phyloP scores from a whole-genome alignment of 2,329 filamentous ascomycete species.

The Aspergillus versicolor region DNA sequence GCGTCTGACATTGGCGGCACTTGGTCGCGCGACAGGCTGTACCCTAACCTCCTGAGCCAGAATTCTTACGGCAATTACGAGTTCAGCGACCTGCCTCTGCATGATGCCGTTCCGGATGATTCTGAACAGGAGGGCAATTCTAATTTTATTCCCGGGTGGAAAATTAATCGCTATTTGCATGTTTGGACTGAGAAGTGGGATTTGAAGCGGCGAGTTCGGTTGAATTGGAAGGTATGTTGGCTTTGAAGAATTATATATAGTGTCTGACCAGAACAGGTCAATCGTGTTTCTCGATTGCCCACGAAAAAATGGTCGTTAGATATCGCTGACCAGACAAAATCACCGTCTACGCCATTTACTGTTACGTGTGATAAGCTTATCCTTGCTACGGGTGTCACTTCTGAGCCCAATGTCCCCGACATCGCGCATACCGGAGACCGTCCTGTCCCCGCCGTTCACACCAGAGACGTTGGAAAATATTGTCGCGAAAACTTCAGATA shows the following conservation, averaged over 20 bases:
- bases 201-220: constrained; percentile 20
- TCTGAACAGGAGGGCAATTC: neutral
- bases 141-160: constrained; percentile 27
- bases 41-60: constrained; percentile 29
- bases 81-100: constrained; percentile 26
- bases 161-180: constrained; percentile 27
- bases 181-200: constrained; percentile 25
- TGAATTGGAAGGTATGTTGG: constrained; percentile 22
- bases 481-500: constrained; percentile 24
- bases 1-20: constrained; percentile 26
- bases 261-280: neutral
- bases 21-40: constrained; percentile 27
- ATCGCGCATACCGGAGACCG: neutral
- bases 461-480: constrained; percentile 24
- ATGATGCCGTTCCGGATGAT: constrained; percentile 13
- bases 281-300: constrained; percentile 15
- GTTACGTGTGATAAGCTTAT: constrained; percentile 29
- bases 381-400: constrained; percentile 28
- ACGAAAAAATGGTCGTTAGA: constrained; percentile 25
- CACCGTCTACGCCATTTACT: neutral
- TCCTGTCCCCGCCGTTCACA: constrained; percentile 17
- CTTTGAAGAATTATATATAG: neutral
- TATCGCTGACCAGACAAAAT: neutral
- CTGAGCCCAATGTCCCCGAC: constrained; percentile 22
- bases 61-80: constrained; percentile 30